Evolutionary conservation across 148 eudicot genomes (phyloP).

Genomic region (Dianthus caryophyllus): DNA sequence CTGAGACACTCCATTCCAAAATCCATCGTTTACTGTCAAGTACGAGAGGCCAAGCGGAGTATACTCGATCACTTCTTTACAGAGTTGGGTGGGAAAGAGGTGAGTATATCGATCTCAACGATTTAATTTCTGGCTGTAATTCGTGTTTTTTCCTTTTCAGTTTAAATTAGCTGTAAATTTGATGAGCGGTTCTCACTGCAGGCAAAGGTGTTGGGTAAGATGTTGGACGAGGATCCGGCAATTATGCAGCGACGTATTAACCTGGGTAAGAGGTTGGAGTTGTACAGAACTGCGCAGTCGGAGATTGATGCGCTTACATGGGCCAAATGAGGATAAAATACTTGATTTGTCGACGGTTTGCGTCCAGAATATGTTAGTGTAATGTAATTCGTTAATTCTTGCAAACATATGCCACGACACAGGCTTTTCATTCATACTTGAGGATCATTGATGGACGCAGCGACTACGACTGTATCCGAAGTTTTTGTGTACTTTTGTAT

Average conservation of each 20-base stretch:
- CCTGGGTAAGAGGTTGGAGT: slow-evolving; percentile 76
- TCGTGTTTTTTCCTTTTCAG: neutral
- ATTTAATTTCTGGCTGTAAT: too few species aligned
- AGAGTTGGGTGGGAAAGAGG: slow-evolving; percentile 87
- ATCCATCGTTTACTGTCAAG: slow-evolving; percentile 94
- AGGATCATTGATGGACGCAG: slow-evolving; percentile 12
- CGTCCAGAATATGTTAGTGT: slow-evolving; percentile 5
- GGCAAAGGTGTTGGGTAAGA: slow-evolving; percentile 64
- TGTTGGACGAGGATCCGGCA: slow-evolving; percentile 96
- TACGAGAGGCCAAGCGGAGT: slow-evolving; percentile 94
- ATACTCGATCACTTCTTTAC: slow-evolving; percentile 87
- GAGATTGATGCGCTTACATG: slow-evolving; percentile 92
- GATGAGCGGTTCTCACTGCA: slow-evolving; percentile 23
- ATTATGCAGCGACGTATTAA: slow-evolving; percentile 75
- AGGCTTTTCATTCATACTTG: slow-evolving; percentile 24
- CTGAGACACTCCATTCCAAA: slow-evolving; percentile 89
- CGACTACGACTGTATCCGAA: slow-evolving; percentile 1
- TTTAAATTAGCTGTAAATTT: neutral
- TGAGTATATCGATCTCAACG: slow-evolving; percentile 22
- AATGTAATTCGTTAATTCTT: slow-evolving; percentile 28
- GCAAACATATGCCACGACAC: slow-evolving; percentile 9
- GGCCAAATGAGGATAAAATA: slow-evolving; percentile 39
- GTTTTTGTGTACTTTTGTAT: slow-evolving; percentile 12
- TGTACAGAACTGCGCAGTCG: slow-evolving; percentile 82
- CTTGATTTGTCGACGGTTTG: neutral